Conservation (phyloP, 2,329 filamentous ascomycete genomes). For the Cytospora mali region DNA sequence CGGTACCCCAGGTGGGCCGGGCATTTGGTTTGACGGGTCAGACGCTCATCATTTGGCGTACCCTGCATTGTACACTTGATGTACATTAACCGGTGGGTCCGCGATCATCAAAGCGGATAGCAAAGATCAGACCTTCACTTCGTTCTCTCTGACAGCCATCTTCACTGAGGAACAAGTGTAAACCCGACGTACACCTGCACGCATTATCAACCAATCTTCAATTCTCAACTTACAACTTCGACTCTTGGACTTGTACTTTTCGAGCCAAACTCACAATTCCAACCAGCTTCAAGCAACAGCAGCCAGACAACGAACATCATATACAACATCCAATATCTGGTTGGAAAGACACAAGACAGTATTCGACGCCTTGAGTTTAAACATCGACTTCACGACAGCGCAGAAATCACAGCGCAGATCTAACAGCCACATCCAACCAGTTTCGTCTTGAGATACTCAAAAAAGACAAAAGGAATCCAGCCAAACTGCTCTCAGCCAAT, state of each 20-base stretch:
- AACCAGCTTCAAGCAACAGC: background rate
- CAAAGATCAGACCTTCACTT: conserved; percentile 24
- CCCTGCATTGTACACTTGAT: conserved; percentile 19
- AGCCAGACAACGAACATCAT: background rate
- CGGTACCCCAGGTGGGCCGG: conserved; percentile 12
- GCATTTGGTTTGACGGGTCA: conserved; percentile 21
- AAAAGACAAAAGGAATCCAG: too few species aligned
- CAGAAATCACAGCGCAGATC: too few species aligned
- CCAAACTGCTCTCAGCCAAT: too few species aligned
- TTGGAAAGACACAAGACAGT: background rate
- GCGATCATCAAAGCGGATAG: conserved; percentile 15
- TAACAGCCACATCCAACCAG: too few species aligned
- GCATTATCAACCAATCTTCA: background rate
- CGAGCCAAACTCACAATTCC: background rate
- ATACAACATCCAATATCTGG: background rate
- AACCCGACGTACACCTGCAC: conserved; percentile 14
- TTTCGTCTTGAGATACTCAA: too few species aligned
- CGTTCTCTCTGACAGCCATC: background rate
- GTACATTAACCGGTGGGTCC: conserved; percentile 19
- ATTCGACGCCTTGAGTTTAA: background rate
- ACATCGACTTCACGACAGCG: background rate
- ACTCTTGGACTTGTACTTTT: background rate
- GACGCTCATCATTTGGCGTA: conserved; percentile 16
- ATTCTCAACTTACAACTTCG: background rate
- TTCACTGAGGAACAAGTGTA: conserved; percentile 5